Percentiles rank a stretch among this genome's conserved stretches.
phyloP scores from a whole-genome alignment of 108 stramenopile genomes.

The Epithemia pelagica region DNA sequence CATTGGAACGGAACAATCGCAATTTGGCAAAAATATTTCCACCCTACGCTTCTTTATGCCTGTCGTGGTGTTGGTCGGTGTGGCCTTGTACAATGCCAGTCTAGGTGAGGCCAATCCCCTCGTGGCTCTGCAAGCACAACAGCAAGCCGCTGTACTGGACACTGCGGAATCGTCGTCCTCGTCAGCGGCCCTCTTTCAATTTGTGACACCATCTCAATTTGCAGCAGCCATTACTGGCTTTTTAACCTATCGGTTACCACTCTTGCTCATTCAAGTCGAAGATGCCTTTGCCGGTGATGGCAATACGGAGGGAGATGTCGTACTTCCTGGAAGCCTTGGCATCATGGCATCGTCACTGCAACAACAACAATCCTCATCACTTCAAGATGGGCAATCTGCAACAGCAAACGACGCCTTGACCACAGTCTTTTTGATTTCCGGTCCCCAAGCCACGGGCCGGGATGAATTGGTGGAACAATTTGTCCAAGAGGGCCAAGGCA shows the following conservation, averaged over 20 bases:
- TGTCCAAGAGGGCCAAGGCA: conserved; percentile 35
- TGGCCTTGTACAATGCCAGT: conserved; percentile 50
- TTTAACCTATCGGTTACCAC: conserved; percentile 75
- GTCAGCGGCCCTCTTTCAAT: conserved; percentile 31
- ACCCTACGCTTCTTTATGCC: conserved; percentile 72
- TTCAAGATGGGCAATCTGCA: not conserved
- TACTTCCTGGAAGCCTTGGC: conserved; percentile 51
- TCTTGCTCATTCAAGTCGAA: conserved; percentile 59
- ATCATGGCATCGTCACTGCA: conserved; percentile 14
- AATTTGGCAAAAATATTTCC: conserved; percentile 44
- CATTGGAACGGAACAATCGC: conserved; percentile 34
- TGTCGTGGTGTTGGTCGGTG: conserved; percentile 49
- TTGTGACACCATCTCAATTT: conserved; percentile 68
- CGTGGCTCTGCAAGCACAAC: not conserved
- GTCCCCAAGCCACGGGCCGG: conserved; percentile 71
- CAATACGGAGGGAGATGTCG: conserved; percentile 6
- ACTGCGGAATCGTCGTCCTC: too few species aligned
- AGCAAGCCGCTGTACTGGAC: too few species aligned
- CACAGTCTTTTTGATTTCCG: conserved; percentile 69
- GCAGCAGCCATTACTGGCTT: conserved; percentile 71
- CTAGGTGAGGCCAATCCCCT: conserved; percentile 39
- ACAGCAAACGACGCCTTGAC: conserved; percentile 18
- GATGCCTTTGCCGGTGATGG: conserved; percentile 30
- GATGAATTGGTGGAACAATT: conserved; percentile 58
- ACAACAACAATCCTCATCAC: conserved; percentile 9